Base-by-base conservation (phyloP, 2,329 filamentous ascomycete genomes). In the Emericellopsis cladophorae region DNA sequence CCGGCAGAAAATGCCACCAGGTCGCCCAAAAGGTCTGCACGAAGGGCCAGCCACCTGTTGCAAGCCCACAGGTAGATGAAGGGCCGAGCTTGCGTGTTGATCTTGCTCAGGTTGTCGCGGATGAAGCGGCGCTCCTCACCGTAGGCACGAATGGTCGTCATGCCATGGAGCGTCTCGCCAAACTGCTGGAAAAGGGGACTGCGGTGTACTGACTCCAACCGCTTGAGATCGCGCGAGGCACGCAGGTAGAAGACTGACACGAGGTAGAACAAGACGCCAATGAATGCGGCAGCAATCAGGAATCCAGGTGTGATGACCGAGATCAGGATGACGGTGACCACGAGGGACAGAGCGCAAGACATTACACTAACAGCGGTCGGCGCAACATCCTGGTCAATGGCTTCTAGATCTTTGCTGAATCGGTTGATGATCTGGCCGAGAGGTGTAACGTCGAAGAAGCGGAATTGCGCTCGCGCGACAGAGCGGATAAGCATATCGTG, bases 181-280 rank as follows among this genome's bases (percentile, higher is more conserved):
- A 98, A 98, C 51, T 96, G 92, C 60, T 98, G 92, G 65, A 95
- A 98, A 7, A 98, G 68, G 1, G 92, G 92, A 58, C 89, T 96
- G 54, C 90, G 76, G 58, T 95, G 86, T 1, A 96, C 80, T 7
- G 90, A 95, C 59, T 98, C 93, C 7, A 98, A 68, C 38, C 92
- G 80, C 68, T 98, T 98, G 42, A 98, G 72, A 55, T 96, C 92
- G 48, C 90, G 79, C n/a, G 92, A 96, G 0, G 90, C 84, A 49
- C 81, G 81, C 37, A 98, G 75, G 60, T 98, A 98, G 55, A 96
- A 87, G 34, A 78, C 74, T 26, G 87, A 88, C 29, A 96, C 80
- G 16, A 86, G 65, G 54, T 85, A 79, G 60, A 95, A 98, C 1
- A 95, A 65, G 3, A 78, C 63, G 2, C 79, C 85, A 53, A 98